Base-by-base conservation (phyloP, 176 grass and related monocot genomes). In the Oryza nivara region DNA sequence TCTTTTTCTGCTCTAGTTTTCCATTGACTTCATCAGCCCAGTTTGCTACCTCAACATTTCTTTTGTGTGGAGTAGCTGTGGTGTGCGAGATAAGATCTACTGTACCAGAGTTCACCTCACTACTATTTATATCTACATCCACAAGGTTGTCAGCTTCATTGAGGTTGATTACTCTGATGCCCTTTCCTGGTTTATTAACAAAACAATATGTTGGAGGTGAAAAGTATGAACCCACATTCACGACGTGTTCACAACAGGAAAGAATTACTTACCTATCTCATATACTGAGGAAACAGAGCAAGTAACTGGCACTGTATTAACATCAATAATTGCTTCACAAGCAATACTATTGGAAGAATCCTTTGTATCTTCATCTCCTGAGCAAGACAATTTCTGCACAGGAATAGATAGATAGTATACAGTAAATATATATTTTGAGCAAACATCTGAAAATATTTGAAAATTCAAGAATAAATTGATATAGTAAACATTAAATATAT, bases 1-100 rank as follows among this genome's bases (percentile, higher is more conserved):
- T 78, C 84, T 90, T 96, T 83, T 96, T 99, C 46, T 79, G 70
- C 25, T 83, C 73, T 20, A 68, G 80, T 90, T 65, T 78, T 80
- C 38, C 73, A 67, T 88, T 65, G 56, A 68, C 73, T 52, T 78
- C 78, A 43, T 70, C 80, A 78, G 35, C 61, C 72, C 77, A 77
- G 41, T 78, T 48, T 69, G 72, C 32, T 66, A 77, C 84, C 52
- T 79, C 83, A 78, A 66, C 69, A 86, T 76, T 74, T 85, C 67
- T 70, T 82, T 74, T 90, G 65, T 23, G 43, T 45, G 17, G 41
- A 84, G 64, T 61, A 84, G 63, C 67, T 67, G 67, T 83, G 68
- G 35, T 65, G 65, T 61, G 76, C n/a, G 9, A 77, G 23, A n/a
- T 19, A 28, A 4, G 51, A 81, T 86, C 83, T 25, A 77, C 40